Percentiles rank a stretch among this genome's conserved stretches.
phyloP scores from a whole-genome alignment of 164 flowering plant genomes.

The Piper longum region DNA sequence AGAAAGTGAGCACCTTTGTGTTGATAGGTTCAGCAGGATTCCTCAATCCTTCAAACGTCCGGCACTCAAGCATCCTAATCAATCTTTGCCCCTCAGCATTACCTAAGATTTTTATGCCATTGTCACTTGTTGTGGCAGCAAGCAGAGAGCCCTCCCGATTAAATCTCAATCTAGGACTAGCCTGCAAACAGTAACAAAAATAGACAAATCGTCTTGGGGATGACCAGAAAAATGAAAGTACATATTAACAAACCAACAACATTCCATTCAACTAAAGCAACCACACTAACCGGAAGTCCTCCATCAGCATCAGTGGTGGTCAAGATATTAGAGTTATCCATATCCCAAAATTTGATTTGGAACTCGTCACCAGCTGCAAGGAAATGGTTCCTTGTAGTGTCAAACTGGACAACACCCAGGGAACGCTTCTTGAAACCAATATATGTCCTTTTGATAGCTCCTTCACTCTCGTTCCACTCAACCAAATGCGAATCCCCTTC shows the following conservation, averaged over 20 bases:
- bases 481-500: conserved; percentile 17
- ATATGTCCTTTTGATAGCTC: conserved; percentile 16
- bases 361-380: conserved; percentile 28
- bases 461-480: conserved; percentile 18
- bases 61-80: conserved; percentile 14
- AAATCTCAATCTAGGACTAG: conserved; percentile 21
- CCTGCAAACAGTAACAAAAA: conserved; percentile 9
- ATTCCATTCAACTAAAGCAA: too few relatives aligned
- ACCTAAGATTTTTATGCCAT: conserved; percentile 24
- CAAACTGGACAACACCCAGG: conserved; percentile 17
- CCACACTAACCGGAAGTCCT: conserved; percentile 19
- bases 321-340: conserved; percentile 18
- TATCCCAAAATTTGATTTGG: conserved; percentile 28
- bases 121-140: conserved; percentile 21
- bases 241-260: neutral
- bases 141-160: conserved; percentile 24
- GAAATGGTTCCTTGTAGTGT: conserved; percentile 14
- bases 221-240: neutral
- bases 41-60: conserved; percentile 11
- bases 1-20: conserved; percentile 7
- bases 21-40: conserved; percentile 13
- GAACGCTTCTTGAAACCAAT: conserved; percentile 20
- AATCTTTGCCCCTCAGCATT: conserved; percentile 20
- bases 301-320: conserved; percentile 23
- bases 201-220: neutral